Base-by-base conservation (phyloP, 192 early-diverging fungal genomes). In the Backusella sp. region DNA sequence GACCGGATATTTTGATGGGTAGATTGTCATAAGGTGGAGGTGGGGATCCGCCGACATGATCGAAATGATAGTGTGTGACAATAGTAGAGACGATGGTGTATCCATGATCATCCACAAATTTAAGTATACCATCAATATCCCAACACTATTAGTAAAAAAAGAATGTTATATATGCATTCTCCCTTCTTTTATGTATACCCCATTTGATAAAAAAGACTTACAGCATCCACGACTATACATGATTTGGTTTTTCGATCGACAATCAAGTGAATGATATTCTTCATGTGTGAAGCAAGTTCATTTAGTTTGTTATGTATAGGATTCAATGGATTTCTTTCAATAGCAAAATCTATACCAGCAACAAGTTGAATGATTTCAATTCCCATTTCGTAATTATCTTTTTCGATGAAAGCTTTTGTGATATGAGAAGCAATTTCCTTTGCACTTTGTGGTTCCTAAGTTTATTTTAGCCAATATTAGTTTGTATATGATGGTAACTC, bases 121-220 rank as follows among this genome's bases (percentile, higher is more conserved):
- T 86, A 44, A 92, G 32, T 42, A 97, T 91, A 4, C 93, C 94
- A 78, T 96, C 94, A 36, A 96, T 85, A 79, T 97, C 96, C 96
- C 96, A 97, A 85, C 95, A 97, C 86, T 91, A 77, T 41, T 62
- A 12, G 32, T 56, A n/a, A n/a, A n/a, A 59, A 1, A 56, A 56
- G 8, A 21, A 56, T 21, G 52, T 21, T 53, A 21, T 1, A 21
- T 53, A 21, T 53, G 23, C 7, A 53, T 19, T 30, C 30, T 30
- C 17, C 53, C 17, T 21, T 56, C 0, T 11, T 59, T 59, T 56
- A 56, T 26, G 23, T 56, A 26, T 11, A 0, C 53, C 21, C 49
- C 1, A 5, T 35, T 15, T 39, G 73, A 95, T 89, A 35, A 36
- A 42, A 46, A 30, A 23, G 52, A 74, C 84, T 72, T 86, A 91